These are phyloP conservation scores for Aegilops bicornis DNA, from an alignment of 176 grass and related monocot genomes.

Conservation along the genomic window DNA sequence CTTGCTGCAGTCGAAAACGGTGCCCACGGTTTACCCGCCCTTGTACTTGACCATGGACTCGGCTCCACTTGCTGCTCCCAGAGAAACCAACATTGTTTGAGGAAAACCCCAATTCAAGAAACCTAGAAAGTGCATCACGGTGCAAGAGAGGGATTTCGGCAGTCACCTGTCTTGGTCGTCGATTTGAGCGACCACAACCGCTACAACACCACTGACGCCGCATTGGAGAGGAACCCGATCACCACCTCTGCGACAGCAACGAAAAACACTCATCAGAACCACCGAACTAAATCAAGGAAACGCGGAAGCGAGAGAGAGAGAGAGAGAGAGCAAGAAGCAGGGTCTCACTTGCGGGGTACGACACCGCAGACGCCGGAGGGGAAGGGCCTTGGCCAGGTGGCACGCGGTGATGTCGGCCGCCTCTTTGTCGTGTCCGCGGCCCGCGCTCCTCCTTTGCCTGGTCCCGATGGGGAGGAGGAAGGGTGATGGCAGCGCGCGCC, in stretches of 20 bases:
- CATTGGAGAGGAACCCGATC: slow-evolving; percentile 66
- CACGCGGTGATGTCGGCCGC: no score
- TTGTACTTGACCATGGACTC: slow-evolving; percentile 93
- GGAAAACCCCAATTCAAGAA: slow-evolving; percentile 10
- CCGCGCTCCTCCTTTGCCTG: no score
- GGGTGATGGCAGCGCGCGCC: no score
- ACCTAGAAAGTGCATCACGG: not conserved
- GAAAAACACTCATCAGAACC: not conserved
- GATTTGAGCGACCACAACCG: slow-evolving; percentile 82
- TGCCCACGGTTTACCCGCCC: slow-evolving; percentile 92
- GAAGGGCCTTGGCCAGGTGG: no score
- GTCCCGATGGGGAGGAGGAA: no score
- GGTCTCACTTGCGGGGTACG: slow-evolving; percentile 42
- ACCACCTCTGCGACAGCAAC: slow-evolving; percentile 53
- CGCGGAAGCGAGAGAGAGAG: not conserved
- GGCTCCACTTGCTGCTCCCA: slow-evolving; percentile 47
- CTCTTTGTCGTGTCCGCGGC: no score
- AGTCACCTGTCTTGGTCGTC: slow-evolving; percentile 60
- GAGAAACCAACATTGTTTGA: slow-evolving; percentile 14
- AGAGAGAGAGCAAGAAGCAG: not conserved
- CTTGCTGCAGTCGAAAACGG: slow-evolving; percentile 95
- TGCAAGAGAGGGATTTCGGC: not conserved
- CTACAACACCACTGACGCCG: slow-evolving; percentile 58
- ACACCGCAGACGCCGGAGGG: slow-evolving; percentile 41
- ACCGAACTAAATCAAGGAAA: not conserved